Percentiles rank a stretch among this genome's conserved stretches.
phyloP scores from a whole-genome alignment of 2,329 filamentous ascomycete species.

The Thelonectria discophora region DNA sequence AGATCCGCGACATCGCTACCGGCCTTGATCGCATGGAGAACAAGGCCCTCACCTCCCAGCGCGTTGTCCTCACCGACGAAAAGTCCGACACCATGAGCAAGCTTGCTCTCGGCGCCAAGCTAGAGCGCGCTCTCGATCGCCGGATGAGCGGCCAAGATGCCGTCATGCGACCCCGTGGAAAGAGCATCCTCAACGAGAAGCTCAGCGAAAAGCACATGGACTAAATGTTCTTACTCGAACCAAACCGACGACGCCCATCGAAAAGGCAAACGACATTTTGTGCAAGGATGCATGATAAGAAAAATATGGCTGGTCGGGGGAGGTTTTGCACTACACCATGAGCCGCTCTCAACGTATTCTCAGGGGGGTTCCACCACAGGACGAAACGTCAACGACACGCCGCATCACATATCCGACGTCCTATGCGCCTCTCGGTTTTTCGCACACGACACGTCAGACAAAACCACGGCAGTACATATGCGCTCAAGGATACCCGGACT shows the following conservation, averaged over 20 bases:
- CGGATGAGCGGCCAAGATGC: slow-evolving; percentile 91
- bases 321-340: slow-evolving; percentile 2
- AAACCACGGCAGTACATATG: slow-evolving; percentile 15
- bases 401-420: background rate
- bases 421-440: background rate
- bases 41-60: slow-evolving; percentile 83
- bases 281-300: background rate
- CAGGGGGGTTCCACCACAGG: background rate
- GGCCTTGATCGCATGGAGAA: slow-evolving; percentile 90
- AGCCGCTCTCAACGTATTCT: background rate
- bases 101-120: slow-evolving; percentile 87
- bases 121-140: slow-evolving; percentile 85
- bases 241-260: slow-evolving; percentile 4
- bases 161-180: slow-evolving; percentile 71
- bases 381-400: slow-evolving; percentile 4
- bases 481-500: slow-evolving; percentile 26
- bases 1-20: slow-evolving; percentile 76
- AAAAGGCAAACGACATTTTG: background rate
- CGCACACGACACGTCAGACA: slow-evolving; percentile 9
- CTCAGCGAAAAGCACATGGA: slow-evolving; percentile 47
- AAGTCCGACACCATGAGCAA: slow-evolving; percentile 86
- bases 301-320: background rate
- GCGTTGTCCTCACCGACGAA: slow-evolving; percentile 74
- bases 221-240: slow-evolving; percentile 27
- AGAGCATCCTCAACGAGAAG: slow-evolving; percentile 47